Evolutionary conservation across 768 basidiomycete genomes (phyloP).

Genomic region (Termitomyces sp.): DNA sequence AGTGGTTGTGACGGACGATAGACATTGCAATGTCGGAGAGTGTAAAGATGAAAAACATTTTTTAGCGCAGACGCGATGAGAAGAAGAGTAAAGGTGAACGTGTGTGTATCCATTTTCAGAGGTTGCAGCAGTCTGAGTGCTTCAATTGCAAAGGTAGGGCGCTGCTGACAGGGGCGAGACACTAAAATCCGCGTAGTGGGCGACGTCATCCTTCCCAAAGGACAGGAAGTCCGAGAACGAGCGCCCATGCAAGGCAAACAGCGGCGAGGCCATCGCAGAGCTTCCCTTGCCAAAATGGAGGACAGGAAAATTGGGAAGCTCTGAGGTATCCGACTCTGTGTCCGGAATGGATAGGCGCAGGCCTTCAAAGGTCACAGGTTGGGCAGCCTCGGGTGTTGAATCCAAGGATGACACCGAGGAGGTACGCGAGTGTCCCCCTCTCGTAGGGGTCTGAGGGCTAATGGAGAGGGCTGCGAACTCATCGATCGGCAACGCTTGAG

Average conservation of each 20-base stretch:
- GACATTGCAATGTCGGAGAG: background rate
- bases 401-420: conserved; percentile 53
- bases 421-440: conserved; percentile 36
- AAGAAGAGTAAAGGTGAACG: background rate
- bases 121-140: background rate
- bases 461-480: conserved; percentile 56
- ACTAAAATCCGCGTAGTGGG: conserved; percentile 21
- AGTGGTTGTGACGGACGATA: background rate
- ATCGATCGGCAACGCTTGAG: conserved; percentile 31
- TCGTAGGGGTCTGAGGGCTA: conserved; percentile 47
- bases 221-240: conserved; percentile 11
- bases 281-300: conserved; percentile 2
- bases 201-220: conserved; percentile 14
- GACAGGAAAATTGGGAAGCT: conserved; percentile 10
- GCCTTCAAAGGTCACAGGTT: conserved; percentile 32
- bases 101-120: conserved; percentile 3
- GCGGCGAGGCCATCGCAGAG: conserved; percentile 7
- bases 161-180: conserved; percentile 36
- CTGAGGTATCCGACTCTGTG: conserved; percentile 8
- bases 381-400: conserved; percentile 50
- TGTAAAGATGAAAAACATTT: conserved; percentile 1
- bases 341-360: conserved; percentile 34
- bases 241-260: conserved; percentile 13
- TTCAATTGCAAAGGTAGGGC: conserved; percentile 48
- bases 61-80: conserved; percentile 3